Percentiles rank a stretch among this genome's conserved stretches.
Evolutionary conservation across 805 yeast genomes (phyloP).

Genomic region (Candida qinlingensis): DNA sequence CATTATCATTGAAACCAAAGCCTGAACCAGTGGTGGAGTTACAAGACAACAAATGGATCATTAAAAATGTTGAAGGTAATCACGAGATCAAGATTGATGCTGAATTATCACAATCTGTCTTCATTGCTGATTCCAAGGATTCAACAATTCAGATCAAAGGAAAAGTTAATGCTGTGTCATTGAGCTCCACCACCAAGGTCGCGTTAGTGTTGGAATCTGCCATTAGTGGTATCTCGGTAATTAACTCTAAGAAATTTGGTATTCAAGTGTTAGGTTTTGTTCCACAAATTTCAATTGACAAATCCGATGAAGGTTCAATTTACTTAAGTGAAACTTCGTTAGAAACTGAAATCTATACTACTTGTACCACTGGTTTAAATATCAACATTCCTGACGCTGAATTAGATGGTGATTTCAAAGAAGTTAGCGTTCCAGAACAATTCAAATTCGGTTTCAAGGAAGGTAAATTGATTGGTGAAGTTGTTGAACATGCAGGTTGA

Average conservation of each 20-base stretch:
- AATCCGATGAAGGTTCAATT: conserved; percentile 78
- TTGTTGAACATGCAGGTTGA: conserved; percentile 81
- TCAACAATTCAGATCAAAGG: conserved; percentile 81
- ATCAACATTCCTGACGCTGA: conserved; percentile 74
- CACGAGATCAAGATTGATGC: conserved; percentile 68
- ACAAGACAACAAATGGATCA: conserved; percentile 82
- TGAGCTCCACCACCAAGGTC: conserved; percentile 64
- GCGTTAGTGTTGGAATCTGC: conserved; percentile 81
- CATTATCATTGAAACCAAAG: conserved; percentile 45
- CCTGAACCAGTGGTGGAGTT: conserved; percentile 68
- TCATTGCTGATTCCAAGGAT: conserved; percentile 75
- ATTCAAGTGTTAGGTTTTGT: conserved; percentile 78
- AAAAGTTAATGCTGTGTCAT: conserved; percentile 82
- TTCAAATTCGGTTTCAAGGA: conserved; percentile 61
- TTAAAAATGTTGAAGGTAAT: conserved; percentile 68
- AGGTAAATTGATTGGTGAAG: conserved; percentile 61
- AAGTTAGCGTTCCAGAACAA: conserved; percentile 88
- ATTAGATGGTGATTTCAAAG: conserved; percentile 61
- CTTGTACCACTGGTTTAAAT: conserved; percentile 81
- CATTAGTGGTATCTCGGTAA: conserved; percentile 83
- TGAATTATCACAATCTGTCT: conserved; percentile 81
- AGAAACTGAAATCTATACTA: conserved; percentile 72
- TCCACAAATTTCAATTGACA: conserved; percentile 84
- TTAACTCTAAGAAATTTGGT: conserved; percentile 76
- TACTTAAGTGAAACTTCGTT: conserved; percentile 72